These are phyloP conservation scores for Hamamelis virginiana DNA, from an alignment of 164 flowering plant species.

Conservation along the genomic window DNA sequence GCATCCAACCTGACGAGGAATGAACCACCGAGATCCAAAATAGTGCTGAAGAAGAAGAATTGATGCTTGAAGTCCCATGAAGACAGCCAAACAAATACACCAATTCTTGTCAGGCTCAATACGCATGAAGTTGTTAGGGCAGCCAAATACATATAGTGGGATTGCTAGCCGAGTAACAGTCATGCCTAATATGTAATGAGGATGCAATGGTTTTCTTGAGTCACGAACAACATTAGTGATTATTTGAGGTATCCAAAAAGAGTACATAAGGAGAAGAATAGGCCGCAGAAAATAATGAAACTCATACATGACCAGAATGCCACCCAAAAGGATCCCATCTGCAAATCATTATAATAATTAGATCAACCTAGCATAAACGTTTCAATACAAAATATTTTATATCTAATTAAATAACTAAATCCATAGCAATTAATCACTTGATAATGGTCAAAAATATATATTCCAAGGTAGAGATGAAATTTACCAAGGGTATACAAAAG, in stretches of 20 bases:
- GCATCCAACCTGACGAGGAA: constrained; percentile 84
- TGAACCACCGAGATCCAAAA: constrained; percentile 95
- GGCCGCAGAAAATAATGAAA: constrained; percentile 73
- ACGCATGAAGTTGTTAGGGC: constrained; percentile 97
- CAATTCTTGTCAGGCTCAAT: constrained; percentile 75
- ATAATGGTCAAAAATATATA: no score
- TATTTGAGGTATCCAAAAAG: constrained; percentile 98
- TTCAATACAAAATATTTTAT: not conserved
- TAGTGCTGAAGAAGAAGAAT: constrained; percentile 93
- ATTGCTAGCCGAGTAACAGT: constrained; percentile 82
- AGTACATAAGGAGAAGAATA: constrained; percentile 81
- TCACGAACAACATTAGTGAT: constrained; percentile 77
- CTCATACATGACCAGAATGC: constrained; percentile 91
- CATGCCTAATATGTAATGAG: constrained; percentile 89
- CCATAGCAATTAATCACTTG: not conserved
- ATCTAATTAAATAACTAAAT: not conserved
- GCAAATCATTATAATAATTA: constrained; percentile 25
- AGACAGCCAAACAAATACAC: constrained; percentile 70
- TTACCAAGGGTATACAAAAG: no score
- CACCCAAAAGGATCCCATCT: constrained; percentile 99
- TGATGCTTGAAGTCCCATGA: constrained; percentile 73
- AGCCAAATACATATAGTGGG: constrained; percentile 90
- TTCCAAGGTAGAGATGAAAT: no score
- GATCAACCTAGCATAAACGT: not conserved
- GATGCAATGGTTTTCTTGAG: constrained; percentile 95